Percentiles rank a stretch among this genome's conserved stretches.
phyloP scores from a whole-genome alignment of 2,329 filamentous ascomycete genomes.

The Stagonosporopsis cucurbitacearum region DNA sequence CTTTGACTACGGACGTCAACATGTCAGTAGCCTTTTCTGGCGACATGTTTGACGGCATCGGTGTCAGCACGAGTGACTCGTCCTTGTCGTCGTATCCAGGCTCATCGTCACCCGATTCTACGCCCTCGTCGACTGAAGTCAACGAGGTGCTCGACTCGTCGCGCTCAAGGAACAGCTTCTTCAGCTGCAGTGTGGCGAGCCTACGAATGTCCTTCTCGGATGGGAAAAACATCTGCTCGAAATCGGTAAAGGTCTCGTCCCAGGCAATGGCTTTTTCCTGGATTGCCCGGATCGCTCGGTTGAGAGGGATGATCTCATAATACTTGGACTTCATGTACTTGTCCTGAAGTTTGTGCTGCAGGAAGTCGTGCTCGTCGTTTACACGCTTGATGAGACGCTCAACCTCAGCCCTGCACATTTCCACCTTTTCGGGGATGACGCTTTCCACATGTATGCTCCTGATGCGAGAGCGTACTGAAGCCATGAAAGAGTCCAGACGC shows the following conservation, averaged over 20 bases:
- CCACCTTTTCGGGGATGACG: slow-evolving; percentile 83
- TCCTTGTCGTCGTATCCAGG: slow-evolving; percentile 40
- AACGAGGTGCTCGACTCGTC: slow-evolving; percentile 81
- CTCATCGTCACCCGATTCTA: slow-evolving; percentile 53
- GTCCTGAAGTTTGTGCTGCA: slow-evolving; percentile 81
- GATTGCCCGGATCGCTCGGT: slow-evolving; percentile 85
- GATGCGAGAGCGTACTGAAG: slow-evolving; percentile 81
- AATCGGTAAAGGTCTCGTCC: slow-evolving; percentile 88
- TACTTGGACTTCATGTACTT: slow-evolving; percentile 94
- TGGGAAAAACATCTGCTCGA: slow-evolving; percentile 90
- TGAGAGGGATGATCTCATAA: slow-evolving; percentile 95
- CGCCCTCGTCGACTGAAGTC: slow-evolving; percentile 70
- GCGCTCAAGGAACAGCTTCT: slow-evolving; percentile 90
- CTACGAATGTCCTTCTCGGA: slow-evolving; percentile 95
- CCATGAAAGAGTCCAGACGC: slow-evolving; percentile 84
- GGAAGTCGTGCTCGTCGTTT: slow-evolving; percentile 78
- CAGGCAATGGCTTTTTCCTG: slow-evolving; percentile 92
- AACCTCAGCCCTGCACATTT: slow-evolving; percentile 81
- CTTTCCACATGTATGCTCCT: slow-evolving; percentile 91
- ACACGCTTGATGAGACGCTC: slow-evolving; percentile 78
- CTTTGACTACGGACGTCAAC: slow-evolving; percentile 69
- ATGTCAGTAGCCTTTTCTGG: slow-evolving; percentile 69
- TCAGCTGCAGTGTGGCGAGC: slow-evolving; percentile 88
- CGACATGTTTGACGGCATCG: slow-evolving; percentile 54
- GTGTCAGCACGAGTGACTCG: slow-evolving; percentile 36